Evolutionary conservation across 2,329 filamentous ascomycete species (phyloP).

Genomic region (Colletotrichum liaoningense): DNA sequence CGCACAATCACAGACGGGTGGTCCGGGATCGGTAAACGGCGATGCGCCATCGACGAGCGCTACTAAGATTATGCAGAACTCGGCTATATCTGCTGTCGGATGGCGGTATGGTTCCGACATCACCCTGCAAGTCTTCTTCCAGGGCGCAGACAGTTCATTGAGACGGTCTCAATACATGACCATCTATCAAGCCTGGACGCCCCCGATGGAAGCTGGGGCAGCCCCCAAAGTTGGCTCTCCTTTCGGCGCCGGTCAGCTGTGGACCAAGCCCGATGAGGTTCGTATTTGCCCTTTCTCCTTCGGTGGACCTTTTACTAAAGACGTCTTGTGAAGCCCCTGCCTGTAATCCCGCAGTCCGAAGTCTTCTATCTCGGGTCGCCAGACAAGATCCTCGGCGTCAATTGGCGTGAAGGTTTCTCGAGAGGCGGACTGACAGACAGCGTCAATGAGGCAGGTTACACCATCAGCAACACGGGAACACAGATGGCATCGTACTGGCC

Average conservation of each 20-base stretch:
- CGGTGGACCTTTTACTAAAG: background rate
- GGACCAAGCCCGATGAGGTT: background rate
- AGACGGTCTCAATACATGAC: conserved; percentile 13
- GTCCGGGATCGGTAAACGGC: background rate
- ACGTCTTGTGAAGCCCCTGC: background rate
- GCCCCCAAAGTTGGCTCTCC: conserved; percentile 23
- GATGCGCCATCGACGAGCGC: conserved; percentile 2
- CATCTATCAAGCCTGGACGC: conserved; percentile 18
- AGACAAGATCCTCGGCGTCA: conserved; percentile 8
- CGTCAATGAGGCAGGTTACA: background rate
- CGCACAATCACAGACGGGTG: background rate
- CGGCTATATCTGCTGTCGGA: conserved; percentile 21
- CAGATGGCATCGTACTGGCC: conserved; percentile 30
- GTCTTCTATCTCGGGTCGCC: conserved; percentile 19
- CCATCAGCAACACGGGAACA: background rate
- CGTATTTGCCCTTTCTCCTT: background rate
- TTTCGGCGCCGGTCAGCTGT: conserved; percentile 8
- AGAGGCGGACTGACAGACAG: conserved; percentile 17
- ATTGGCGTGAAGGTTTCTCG: conserved; percentile 24
- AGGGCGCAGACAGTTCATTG: conserved; percentile 14
- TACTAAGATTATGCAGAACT: conserved; percentile 26
- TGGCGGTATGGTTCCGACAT: conserved; percentile 23
- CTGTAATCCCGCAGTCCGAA: conserved; percentile 18
- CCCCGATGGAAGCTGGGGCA: conserved; percentile 15
- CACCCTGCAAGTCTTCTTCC: conserved; percentile 24